A percentile compares a stretch with the other conserved stretches of the same genome.
Evolutionary conservation across 1,139 yeast species (phyloP).

Genomic region (Nakaseomyces uthaithaninus): DNA sequence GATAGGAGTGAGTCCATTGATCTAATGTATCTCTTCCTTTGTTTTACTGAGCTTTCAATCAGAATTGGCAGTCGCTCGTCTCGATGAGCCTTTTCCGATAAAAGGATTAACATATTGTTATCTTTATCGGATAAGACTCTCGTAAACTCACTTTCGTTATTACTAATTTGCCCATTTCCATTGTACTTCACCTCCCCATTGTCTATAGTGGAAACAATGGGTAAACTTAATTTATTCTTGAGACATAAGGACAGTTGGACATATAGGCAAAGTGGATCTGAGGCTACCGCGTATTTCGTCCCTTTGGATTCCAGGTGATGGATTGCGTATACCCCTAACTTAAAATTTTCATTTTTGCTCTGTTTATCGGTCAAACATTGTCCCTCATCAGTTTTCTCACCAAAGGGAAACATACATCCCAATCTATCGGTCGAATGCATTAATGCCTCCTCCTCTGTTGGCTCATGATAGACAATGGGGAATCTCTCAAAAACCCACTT

Average conservation of each 20-base stretch:
- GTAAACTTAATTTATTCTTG: conserved; percentile 13
- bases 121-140: neutral
- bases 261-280: conserved; percentile 18
- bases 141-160: neutral
- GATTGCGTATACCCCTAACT: conserved; percentile 16
- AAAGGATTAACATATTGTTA: conserved; percentile 8
- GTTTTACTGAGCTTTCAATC: conserved; percentile 10
- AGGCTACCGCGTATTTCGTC: conserved; percentile 11
- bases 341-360: conserved; percentile 9
- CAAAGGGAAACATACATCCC: conserved; percentile 10
- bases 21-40: conserved; percentile 12
- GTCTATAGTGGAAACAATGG: conserved; percentile 5
- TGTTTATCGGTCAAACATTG: neutral
- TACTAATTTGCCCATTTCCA: neutral
- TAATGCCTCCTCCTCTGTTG: neutral
- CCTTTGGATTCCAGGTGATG: conserved; percentile 4
- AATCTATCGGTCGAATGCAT: neutral
- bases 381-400: conserved; percentile 4
- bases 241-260: conserved; percentile 17
- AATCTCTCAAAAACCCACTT: conserved; percentile 15
- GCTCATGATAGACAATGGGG: conserved; percentile 12
- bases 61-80: conserved; percentile 13
- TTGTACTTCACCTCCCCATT: neutral
- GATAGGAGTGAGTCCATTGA: conserved; percentile 12
- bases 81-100: conserved; percentile 13